Percentiles rank a stretch among this genome's conserved stretches.
Conservation (phyloP, 1,139 yeast species). For the Yamadazyma taylorii region DNA sequence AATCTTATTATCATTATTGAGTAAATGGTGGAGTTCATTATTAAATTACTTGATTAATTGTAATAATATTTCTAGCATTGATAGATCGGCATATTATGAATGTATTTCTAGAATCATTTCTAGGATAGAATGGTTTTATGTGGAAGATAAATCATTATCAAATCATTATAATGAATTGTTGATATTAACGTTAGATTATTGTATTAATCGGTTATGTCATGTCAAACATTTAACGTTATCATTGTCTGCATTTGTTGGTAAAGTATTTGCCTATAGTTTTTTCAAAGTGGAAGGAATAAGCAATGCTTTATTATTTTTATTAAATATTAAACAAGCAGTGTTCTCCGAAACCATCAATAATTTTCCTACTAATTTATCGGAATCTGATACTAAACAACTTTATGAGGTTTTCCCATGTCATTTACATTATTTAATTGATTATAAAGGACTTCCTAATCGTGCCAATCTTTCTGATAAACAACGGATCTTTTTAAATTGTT, state of each 20-base stretch:
- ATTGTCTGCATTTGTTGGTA: conserved; percentile 75
- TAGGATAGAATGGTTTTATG: conserved; percentile 59
- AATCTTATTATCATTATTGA: conserved; percentile 40
- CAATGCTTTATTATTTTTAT: conserved; percentile 56
- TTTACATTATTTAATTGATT: conserved; percentile 38
- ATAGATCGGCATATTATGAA: conserved; percentile 72
- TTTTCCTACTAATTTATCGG: conserved; percentile 1
- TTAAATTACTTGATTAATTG: conserved; percentile 40
- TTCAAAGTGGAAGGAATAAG: conserved; percentile 63
- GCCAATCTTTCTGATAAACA: conserved; percentile 21
- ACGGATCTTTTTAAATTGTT: conserved; percentile 32
- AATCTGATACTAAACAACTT: conserved; percentile 2
- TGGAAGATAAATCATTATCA: conserved; percentile 18
- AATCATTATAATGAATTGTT: conserved; percentile 38
- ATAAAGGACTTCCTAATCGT: conserved; percentile 27
- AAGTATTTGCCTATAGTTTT: conserved; percentile 68
- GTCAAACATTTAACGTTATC: conserved; percentile 58
- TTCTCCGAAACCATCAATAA: conserved; percentile 20
- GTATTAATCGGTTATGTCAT: conserved; percentile 50
- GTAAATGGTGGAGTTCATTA: conserved; percentile 70
- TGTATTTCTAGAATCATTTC: conserved; percentile 67
- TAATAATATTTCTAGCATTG: conserved; percentile 31
- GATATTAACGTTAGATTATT: conserved; percentile 55
- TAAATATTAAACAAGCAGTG: conserved; percentile 52
- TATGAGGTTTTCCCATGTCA: conserved; percentile 35